Percentiles rank a stretch among this genome's conserved stretches.
These are phyloP conservation scores for Tylopilus sp. DNA, from an alignment of 768 basidiomycete genomes.

Conservation along the genomic window DNA sequence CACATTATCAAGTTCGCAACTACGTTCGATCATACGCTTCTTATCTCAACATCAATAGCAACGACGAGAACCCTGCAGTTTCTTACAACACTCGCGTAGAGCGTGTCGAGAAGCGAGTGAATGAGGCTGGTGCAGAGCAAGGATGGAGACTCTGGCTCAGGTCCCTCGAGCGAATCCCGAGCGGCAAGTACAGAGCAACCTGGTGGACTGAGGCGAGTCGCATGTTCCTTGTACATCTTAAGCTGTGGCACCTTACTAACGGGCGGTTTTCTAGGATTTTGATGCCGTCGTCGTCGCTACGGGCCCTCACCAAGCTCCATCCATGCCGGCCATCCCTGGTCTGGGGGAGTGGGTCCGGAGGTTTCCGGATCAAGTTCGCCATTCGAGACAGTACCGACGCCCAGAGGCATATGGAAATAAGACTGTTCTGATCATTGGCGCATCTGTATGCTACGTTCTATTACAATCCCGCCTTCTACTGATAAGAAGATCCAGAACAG, in stretches of 20 bases:
- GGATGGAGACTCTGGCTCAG: slow-evolving; percentile 16
- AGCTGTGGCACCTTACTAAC: neutral
- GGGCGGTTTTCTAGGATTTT: slow-evolving; percentile 3
- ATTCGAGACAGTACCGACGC: slow-evolving; percentile 38
- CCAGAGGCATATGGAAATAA: no score
- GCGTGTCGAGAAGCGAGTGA: slow-evolving; percentile 37
- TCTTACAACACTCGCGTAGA: slow-evolving; percentile 51
- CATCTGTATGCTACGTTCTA: neutral
- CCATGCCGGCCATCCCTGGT: slow-evolving; percentile 14
- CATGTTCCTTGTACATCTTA: neutral
- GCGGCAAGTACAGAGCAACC: slow-evolving; percentile 33
- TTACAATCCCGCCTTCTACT: neutral
- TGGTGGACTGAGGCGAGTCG: slow-evolving; percentile 27
- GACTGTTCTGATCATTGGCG: no score
- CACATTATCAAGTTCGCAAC: slow-evolving; percentile 33
- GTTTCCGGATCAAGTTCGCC: slow-evolving; percentile 23
- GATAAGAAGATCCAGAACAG: neutral
- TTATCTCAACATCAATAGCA: slow-evolving; percentile 12
- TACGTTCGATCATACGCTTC: slow-evolving; percentile 27
- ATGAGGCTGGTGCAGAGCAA: slow-evolving; percentile 5
- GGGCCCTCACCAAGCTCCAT: slow-evolving; percentile 13
- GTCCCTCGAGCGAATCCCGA: no score
- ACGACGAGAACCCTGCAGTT: slow-evolving; percentile 38
- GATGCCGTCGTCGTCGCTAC: slow-evolving; percentile 15
- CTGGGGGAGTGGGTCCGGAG: neutral